A percentile compares a stretch with the other conserved stretches of the same genome.
Evolutionary conservation across 306 rosid genomes (phyloP).

Genomic region (Sophora flavescens): DNA sequence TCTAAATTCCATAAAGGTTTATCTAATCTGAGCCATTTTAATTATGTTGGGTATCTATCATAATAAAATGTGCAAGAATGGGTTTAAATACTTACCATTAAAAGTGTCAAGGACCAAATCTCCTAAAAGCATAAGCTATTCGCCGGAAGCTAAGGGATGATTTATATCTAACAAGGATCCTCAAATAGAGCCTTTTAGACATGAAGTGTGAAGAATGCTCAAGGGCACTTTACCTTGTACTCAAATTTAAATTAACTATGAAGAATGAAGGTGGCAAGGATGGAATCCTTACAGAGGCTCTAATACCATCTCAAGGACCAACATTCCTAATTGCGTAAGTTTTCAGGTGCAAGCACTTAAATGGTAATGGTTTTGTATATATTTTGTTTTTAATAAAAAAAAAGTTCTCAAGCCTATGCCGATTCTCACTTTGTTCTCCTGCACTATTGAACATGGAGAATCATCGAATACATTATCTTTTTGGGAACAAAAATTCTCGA

Average conservation of each 20-base stretch:
- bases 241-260: background rate
- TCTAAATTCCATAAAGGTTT: background rate
- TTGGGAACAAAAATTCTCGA: conserved; percentile 47
- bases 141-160: background rate
- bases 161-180: background rate
- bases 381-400: too few relatives aligned
- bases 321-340: background rate
- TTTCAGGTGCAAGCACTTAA: conserved; percentile 19
- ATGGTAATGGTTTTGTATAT: conserved; percentile 27
- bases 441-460: conserved; percentile 6
- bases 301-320: conserved; percentile 8
- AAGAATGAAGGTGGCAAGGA: background rate
- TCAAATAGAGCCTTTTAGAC: background rate
- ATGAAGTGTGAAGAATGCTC: background rate
- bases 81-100: conserved; percentile 21
- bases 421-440: conserved; percentile 1
- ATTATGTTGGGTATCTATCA: background rate
- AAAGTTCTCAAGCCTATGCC: conserved; percentile 25
- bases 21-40: conserved; percentile 13
- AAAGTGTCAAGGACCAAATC: conserved; percentile 21
- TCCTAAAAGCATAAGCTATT: background rate
- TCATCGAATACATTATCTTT: conserved; percentile 30
- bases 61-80: conserved; percentile 31
- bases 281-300: background rate
- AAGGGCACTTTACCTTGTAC: background rate